phyloP scores from a whole-genome alignment of 228 moss, liverwort and hornwort species.

The Sphagnum magellanicum region DNA sequence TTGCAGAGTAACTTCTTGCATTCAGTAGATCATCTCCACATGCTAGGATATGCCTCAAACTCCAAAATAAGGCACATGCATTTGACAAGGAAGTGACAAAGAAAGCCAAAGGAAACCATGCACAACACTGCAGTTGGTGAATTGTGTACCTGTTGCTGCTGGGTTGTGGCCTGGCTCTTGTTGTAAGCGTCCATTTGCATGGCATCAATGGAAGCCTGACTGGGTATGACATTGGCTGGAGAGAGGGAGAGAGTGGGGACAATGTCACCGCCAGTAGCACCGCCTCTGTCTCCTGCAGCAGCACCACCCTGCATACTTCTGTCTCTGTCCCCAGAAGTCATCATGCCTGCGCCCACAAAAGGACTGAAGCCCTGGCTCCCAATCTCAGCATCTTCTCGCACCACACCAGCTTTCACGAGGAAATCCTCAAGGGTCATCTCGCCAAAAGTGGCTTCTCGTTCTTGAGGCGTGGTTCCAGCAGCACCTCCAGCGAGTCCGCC shows the following conservation, averaged over 20 bases:
- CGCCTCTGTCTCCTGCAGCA: constrained; percentile 11
- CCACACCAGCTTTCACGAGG: constrained; percentile 87
- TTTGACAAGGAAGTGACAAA: no score
- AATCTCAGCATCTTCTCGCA: constrained; percentile 62
- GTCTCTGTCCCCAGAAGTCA: constrained; percentile 27
- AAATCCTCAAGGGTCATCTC: constrained; percentile 98
- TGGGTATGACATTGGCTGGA: constrained; percentile 47
- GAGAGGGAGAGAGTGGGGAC: constrained; percentile 44
- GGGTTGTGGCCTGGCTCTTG: constrained; percentile 45
- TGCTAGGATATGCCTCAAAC: background rate
- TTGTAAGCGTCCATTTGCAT: constrained; percentile 65
- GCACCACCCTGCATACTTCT: constrained; percentile 21
- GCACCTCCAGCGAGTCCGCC: constrained; percentile 3
- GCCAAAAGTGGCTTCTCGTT: constrained; percentile 55
- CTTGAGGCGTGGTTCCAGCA: constrained; percentile 32
- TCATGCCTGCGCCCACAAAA: constrained; percentile 21
- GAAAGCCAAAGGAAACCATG: no score
- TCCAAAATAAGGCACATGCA: no score
- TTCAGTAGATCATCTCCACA: background rate
- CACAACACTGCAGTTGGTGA: no score
- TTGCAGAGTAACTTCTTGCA: background rate
- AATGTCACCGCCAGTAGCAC: constrained; percentile 27
- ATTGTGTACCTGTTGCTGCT: constrained; percentile 51
- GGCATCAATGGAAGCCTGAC: constrained; percentile 69
- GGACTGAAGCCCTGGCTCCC: constrained; percentile 42